Evolutionary conservation across 1,284 basidiomycete species (phyloP).

Genomic region (Ceratobasidium sp.): DNA sequence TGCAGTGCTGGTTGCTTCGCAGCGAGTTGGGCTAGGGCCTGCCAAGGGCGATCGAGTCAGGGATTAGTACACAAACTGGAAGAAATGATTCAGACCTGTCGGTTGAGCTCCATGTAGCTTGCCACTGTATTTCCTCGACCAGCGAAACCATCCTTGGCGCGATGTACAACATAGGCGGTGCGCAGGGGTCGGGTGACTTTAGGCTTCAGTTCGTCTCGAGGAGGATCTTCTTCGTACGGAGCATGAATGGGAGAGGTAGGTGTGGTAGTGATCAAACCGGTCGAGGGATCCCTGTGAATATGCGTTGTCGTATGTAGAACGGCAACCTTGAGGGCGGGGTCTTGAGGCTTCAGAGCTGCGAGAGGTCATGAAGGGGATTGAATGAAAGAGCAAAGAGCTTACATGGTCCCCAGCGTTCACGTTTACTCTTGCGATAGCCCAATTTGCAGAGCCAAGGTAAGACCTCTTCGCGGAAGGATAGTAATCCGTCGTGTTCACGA

Average conservation of each 20-base stretch:
- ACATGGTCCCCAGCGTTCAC: slow-evolving; percentile 18
- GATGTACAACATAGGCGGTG: slow-evolving; percentile 60
- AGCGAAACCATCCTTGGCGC: slow-evolving; percentile 69
- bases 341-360: slow-evolving; percentile 31
- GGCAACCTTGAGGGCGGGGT: slow-evolving; percentile 24
- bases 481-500: slow-evolving; percentile 72
- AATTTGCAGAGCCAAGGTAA: slow-evolving; percentile 90
- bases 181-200: slow-evolving; percentile 13
- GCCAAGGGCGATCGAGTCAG: neutral
- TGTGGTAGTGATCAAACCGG: slow-evolving; percentile 35
- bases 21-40: slow-evolving; percentile 24
- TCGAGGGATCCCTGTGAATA: slow-evolving; percentile 31
- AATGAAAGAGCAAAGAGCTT: neutral
- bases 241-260: slow-evolving; percentile 16
- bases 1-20: slow-evolving; percentile 26
- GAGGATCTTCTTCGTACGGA: slow-evolving; percentile 29
- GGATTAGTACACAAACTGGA: slow-evolving; percentile 7
- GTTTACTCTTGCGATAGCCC: slow-evolving; percentile 66
- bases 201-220: neutral
- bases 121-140: slow-evolving; percentile 88
- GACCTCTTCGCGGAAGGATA: slow-evolving; percentile 88
- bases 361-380: neutral
- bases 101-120: slow-evolving; percentile 86
- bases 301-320: slow-evolving; percentile 31
- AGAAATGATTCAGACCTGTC: slow-evolving; percentile 64